phyloP scores from a whole-genome alignment of 139 green algal genomes.

The Tetradesmus lagerheimii region DNA sequence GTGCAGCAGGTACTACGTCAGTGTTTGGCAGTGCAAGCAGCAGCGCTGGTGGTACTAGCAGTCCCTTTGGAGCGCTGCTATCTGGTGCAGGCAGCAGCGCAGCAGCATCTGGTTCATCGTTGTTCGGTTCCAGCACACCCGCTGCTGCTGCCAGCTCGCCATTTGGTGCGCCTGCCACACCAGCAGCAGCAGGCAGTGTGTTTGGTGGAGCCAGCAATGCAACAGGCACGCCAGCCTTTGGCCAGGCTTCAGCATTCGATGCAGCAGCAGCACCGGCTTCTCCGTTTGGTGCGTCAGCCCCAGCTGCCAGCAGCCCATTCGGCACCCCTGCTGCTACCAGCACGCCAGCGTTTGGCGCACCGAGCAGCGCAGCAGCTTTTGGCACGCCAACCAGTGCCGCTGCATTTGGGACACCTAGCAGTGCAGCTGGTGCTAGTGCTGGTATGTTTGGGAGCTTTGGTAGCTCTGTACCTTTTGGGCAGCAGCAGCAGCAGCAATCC shows the following conservation, averaged over 20 bases:
- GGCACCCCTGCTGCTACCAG: background rate
- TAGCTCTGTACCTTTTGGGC: conserved; percentile 2
- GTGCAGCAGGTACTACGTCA: background rate
- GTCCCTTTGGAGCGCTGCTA: conserved; percentile 9
- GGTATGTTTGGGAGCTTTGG: conserved; percentile 25
- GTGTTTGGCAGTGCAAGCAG: conserved; percentile 22
- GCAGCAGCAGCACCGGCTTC: background rate
- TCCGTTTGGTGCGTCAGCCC: background rate
- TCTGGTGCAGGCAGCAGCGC: conserved; percentile 12
- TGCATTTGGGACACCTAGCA: conserved; percentile 18
- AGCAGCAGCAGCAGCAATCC: conserved; percentile 16
- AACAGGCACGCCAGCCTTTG: conserved; percentile 1
- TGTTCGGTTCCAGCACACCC: background rate
- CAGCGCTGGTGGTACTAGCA: background rate
- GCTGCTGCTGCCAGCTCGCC: background rate
- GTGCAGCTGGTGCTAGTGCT: background rate
- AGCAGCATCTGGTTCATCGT: background rate
- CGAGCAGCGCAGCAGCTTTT: background rate
- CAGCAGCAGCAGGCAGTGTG: background rate
- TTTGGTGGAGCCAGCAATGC: conserved; percentile 8
- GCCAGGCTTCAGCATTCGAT: conserved; percentile 9
- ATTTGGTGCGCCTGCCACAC: background rate
- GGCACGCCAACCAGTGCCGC: background rate
- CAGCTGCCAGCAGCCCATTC: background rate
- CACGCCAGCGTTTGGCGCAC: background rate